Evolutionary conservation across 441 rosid species (phyloP).

Genomic region (Bruguiera hainesii): DNA sequence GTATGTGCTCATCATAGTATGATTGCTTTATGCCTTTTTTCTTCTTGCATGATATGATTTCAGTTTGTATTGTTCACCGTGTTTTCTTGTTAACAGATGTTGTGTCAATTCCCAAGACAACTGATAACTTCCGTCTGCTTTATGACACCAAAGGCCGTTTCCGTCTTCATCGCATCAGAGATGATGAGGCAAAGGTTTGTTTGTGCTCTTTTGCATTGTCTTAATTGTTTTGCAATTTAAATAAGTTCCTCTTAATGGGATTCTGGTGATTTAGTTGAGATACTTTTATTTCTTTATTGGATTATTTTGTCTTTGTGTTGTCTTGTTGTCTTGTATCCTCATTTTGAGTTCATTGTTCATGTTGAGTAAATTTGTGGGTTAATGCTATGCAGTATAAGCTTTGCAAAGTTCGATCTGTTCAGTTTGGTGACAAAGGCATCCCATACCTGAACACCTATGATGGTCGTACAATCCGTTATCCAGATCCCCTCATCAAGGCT

Average conservation of each 20-base stretch:
- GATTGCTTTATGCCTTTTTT: not conserved
- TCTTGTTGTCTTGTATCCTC: not conserved
- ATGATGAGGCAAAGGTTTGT: constrained; percentile 72
- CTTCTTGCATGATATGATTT: not conserved
- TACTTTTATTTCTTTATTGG: not conserved
- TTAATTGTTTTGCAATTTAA: not conserved
- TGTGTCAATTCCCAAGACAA: constrained; percentile 68
- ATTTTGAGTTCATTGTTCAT: not conserved
- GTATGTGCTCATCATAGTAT: constrained; percentile 27
- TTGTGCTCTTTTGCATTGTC: not conserved
- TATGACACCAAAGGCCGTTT: constrained; percentile 79
- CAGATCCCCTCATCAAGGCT: constrained; percentile 72
- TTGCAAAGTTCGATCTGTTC: constrained; percentile 66
- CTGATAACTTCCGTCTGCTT: constrained; percentile 63
- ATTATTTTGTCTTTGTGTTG: not conserved
- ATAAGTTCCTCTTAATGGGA: not conserved
- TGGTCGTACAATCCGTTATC: constrained; percentile 73
- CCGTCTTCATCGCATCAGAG: constrained; percentile 66
- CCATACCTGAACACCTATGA: constrained; percentile 72
- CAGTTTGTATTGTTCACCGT: not conserved
- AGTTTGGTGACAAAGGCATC: constrained; percentile 64
- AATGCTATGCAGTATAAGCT: constrained; percentile 50
- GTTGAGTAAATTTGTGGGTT: not conserved
- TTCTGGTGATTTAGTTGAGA: not conserved
- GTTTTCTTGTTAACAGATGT: constrained; percentile 36